Conservation (phyloP, 176 grass and related monocot species). For the Oryza glumipatula region DNA sequence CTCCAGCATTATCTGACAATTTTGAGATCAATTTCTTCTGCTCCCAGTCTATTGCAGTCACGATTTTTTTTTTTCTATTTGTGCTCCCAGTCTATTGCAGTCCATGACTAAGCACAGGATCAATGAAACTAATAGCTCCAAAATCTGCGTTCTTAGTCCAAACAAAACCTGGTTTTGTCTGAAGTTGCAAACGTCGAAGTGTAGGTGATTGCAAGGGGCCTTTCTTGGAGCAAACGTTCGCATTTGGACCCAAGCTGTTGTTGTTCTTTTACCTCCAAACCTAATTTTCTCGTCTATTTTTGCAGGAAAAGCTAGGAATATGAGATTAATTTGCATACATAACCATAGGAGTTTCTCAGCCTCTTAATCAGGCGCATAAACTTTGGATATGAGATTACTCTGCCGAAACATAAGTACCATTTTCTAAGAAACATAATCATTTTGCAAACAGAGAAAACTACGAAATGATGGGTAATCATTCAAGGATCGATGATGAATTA, state of each 20-base stretch:
- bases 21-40: slow-evolving; percentile 43
- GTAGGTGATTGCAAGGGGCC: slow-evolving; percentile 10
- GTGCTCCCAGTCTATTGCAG: background rate
- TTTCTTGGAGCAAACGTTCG: background rate
- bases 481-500: slow-evolving; percentile 11
- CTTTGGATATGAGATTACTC: background rate
- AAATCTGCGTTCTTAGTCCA: background rate
- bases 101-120: background rate
- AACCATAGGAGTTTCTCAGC: background rate
- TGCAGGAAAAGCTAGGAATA: background rate
- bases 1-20: slow-evolving; percentile 42
- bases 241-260: background rate
- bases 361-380: background rate
- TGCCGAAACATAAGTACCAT: background rate
- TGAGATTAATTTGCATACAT: too few relatives aligned
- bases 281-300: background rate
- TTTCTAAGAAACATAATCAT: background rate
- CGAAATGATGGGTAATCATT: background rate
- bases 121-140: background rate
- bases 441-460: background rate
- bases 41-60: background rate
- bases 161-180: background rate
- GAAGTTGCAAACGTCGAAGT: background rate
- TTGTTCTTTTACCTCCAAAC: background rate
- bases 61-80: background rate